Base-by-base conservation (phyloP, 495 filamentous ascomycete species). In the Lasiosphaeria hispida region DNA sequence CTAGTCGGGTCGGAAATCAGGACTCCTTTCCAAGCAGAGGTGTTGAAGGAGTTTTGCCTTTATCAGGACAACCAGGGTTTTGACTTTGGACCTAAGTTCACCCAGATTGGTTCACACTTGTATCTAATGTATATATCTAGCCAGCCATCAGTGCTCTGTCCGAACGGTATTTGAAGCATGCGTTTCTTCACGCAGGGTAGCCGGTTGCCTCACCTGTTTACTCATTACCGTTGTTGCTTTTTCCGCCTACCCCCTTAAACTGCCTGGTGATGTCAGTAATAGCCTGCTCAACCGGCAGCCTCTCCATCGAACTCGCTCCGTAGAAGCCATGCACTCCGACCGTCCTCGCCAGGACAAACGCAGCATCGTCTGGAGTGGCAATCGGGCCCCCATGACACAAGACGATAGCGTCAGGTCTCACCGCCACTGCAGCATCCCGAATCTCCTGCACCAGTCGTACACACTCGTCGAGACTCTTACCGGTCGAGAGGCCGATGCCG, bases 371-470 rank as follows among this genome's bases (percentile, higher is more conserved):
- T 0, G 82, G 81, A 44, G 72, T 74, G 11, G 85, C 84, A 62
- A 89, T 82, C 4, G 85, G 85, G 0, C 85, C 86, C 0, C 86
- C 87, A 69, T 89, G 86, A 57, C 85, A 88, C 44, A 90, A 68
- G 11, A 90, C 80, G 49, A 89, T 83, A 5, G 87, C 72, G 7
- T 87, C 81, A 1, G 69, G 64, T 14, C 80, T 80, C 11, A 86
- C 69, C 60, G 69, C 63, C 6, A 73, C 69, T 0, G 78, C 85
- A 11, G 79, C 83, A 73, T 88, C 83, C 34, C 82, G 67, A 61
- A 89, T 87, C 33, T 72, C 78, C 73, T 88, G 83, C 4, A 88
- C 74, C 47, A 80, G 65, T 42, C 61, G 62, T 8, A 87, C 83
- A 59, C 81, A 83, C 14, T 87, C 77, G 39, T 88, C 84, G 41